Evolutionary conservation across 2,329 filamentous ascomycete species (phyloP).

Genomic region (Diatrype stigma): DNA sequence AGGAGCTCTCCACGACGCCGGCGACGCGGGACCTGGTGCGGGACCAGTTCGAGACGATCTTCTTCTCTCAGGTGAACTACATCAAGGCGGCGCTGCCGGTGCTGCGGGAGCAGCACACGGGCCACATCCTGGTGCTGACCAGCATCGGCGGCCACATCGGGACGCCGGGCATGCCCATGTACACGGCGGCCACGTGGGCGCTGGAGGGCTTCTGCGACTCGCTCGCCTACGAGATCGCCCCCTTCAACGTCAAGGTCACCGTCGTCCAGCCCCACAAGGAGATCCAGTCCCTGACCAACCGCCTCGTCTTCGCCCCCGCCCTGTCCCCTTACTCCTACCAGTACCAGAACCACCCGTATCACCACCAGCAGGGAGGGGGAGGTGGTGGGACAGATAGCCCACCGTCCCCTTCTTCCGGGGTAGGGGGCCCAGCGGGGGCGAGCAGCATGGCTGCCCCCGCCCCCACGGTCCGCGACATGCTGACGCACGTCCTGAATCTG

Average conservation of each 20-base stretch:
- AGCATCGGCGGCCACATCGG: conserved; percentile 90
- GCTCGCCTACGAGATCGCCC: conserved; percentile 90
- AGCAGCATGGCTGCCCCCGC: no score
- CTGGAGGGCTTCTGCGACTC: conserved; percentile 95
- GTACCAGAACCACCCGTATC: conserved; percentile 43
- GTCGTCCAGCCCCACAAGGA: conserved; percentile 96
- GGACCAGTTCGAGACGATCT: conserved; percentile 91
- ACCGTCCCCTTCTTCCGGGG: neutral
- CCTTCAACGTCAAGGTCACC: conserved; percentile 94
- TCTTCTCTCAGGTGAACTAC: conserved; percentile 93
- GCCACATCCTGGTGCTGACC: conserved; percentile 85
- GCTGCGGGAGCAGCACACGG: conserved; percentile 74
- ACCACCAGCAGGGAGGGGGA: conserved; percentile 15
- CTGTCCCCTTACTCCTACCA: conserved; percentile 62
- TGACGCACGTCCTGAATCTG: conserved; percentile 73
- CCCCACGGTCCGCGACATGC: conserved; percentile 77
- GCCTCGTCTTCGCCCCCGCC: conserved; percentile 77
- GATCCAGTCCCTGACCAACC: conserved; percentile 81
- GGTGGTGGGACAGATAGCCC: conserved; percentile 13
- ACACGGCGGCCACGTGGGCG: conserved; percentile 90
- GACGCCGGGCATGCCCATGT: conserved; percentile 85
- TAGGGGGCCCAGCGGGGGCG: neutral
- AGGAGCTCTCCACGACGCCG: conserved; percentile 74
- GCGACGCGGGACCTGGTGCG: conserved; percentile 74
- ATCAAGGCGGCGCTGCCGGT: conserved; percentile 83